phyloP scores from a whole-genome alignment of 176 grass and related monocot genomes.

The Cocos nucifera region DNA sequence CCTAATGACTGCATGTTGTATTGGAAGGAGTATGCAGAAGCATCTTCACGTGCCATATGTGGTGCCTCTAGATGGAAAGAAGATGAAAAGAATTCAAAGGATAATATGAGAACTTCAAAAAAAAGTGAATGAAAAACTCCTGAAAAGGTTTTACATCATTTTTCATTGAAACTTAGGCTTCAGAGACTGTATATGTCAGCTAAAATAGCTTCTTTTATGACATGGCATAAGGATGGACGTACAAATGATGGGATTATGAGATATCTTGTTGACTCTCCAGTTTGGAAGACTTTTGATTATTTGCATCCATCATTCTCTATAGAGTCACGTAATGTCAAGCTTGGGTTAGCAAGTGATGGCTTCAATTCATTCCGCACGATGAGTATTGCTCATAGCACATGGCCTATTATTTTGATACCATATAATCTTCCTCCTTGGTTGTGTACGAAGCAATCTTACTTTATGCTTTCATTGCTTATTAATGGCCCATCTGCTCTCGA shows the following conservation, averaged over 20 bases:
- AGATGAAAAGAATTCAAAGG: no score
- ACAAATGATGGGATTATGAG: neutral
- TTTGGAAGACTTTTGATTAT: neutral
- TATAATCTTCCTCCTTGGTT: neutral
- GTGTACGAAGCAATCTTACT: neutral
- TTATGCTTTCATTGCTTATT: neutral
- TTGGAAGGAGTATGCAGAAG: no score
- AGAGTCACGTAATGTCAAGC: neutral
- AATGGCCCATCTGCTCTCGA: no score
- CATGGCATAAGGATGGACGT: neutral
- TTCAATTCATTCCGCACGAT: neutral
- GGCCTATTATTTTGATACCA: neutral
- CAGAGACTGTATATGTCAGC: neutral
- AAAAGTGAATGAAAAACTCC: neutral
- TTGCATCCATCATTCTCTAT: neutral
- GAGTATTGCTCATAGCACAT: neutral
- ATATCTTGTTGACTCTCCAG: neutral
- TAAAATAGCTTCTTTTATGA: neutral
- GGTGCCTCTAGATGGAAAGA: no score
- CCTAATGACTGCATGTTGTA: no score
- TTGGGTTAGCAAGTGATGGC: neutral
- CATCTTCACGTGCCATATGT: no score
- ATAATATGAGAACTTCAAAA: no score
- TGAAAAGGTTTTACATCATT: neutral
- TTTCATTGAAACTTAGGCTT: neutral